These are phyloP conservation scores for Metschnikowia cerradonensis DNA, from an alignment of 805 yeast genomes.

Conservation along the genomic window DNA sequence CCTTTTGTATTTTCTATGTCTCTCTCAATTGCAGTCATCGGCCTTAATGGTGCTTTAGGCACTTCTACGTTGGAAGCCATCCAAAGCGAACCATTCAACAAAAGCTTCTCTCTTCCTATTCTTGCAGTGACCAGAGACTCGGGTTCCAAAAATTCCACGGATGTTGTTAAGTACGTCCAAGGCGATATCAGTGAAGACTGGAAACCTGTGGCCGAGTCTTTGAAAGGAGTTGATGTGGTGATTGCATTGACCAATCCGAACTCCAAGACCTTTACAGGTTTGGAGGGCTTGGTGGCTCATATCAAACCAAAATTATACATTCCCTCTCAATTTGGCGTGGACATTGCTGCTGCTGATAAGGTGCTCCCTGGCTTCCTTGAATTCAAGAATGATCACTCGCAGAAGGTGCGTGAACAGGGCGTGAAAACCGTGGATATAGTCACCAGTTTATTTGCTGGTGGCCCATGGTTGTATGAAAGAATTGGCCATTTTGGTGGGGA, in stretches of 20 bases:
- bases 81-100: conserved; percentile 37
- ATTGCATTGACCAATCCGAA: conserved; percentile 38
- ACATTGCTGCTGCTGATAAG: conserved; percentile 25
- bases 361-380: conserved; percentile 33
- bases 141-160: conserved; percentile 31
- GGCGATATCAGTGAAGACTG: conserved; percentile 26
- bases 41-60: conserved; percentile 52
- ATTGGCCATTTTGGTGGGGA: conserved; percentile 36
- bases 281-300: conserved; percentile 36
- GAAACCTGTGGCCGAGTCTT: conserved; percentile 25
- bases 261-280: conserved; percentile 26
- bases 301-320: conserved; percentile 49
- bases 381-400: conserved; percentile 33
- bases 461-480: conserved; percentile 30
- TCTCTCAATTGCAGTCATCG: conserved; percentile 46
- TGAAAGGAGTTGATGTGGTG: conserved; percentile 49
- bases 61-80: conserved; percentile 44
- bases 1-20: conserved; percentile 11
- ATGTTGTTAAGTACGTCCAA: conserved; percentile 35
- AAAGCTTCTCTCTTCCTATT: conserved; percentile 45
- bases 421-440: conserved; percentile 43
- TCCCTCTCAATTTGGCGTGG: conserved; percentile 60
- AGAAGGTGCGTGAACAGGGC: conserved; percentile 39
- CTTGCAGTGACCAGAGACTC: conserved; percentile 46
- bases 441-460: conserved; percentile 37